Evolutionary conservation across 2,329 filamentous ascomycete genomes (phyloP), one percentile per base, ranked within the genome.

Genomic region (Claviceps arundinis): DNA sequence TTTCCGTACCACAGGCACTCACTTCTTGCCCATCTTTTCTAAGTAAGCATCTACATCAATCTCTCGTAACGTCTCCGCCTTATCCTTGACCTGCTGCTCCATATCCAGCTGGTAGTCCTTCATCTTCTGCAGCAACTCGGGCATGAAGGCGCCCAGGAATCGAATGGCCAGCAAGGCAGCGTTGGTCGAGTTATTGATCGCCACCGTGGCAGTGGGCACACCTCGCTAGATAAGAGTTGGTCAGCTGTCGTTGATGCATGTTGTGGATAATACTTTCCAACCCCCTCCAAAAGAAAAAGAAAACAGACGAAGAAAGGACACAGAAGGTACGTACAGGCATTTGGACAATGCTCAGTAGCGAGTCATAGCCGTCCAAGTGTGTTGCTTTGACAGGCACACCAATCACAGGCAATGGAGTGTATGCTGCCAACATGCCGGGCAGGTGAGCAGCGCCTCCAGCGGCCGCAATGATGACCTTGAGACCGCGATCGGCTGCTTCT

Each of bases 161-260:
- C 84, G 72, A 19, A 84, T 76, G 0, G 85, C 85, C n/a, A 88
- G 68, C 17, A 89, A 71, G 0, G 81, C 85, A 0, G 86, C 86
- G 60, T 89, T 90, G 52, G 84, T 84, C 24, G 82, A 85, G 68
- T 89, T 89, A 67, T 88, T 87, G 65, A 89, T 88, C 11, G 81
- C 85, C 3, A 90, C 84, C 0, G 85, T 89, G 5, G 85, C 85
- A 14, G 84, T 82, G 9, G 86, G 86, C 48, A 84, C 78, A 13
- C 85, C 85, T 60, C 77, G 68, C 65, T 68, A 56, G 48, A 37
- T 5, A 11, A 14, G 6, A 22, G 17, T 47, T 37, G 30, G 47
- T 45, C 14, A 40, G 40, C 17, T n/a, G 16, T 43, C 72, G 37
- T 69, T 70, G 13, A 40, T 37, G 44, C 17, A 37, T n/a, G 14